Evolutionary conservation across 129 eudicot species (phyloP), one percentile per base, ranked within the genome.

Genomic region (Logfia minima): DNA sequence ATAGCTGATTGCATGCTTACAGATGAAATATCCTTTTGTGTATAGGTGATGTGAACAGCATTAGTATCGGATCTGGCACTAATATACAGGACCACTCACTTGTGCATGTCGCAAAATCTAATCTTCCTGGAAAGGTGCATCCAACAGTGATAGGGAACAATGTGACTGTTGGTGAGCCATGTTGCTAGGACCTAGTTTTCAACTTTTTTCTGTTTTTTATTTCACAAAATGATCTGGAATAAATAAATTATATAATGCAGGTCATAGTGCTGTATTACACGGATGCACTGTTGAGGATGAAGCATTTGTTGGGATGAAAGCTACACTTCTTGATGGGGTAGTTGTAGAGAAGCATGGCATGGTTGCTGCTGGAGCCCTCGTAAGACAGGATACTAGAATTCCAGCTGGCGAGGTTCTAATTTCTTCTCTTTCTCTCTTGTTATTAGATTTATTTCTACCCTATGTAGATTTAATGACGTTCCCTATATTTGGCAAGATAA

Each of bases 321-420:
- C 87, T 10, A 87, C 81, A 63, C 83, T 89, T 63, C 95, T 89
- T 51, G 95, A 89, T 76, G 92, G 95, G 65, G 95, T 85, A 0
- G 85, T 86, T 32, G 86, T 89, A 48, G 91, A 89, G 80, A 89
- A 87, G 77, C 83, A 87, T 72, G 86, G 81, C 70, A 89, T 89
- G 91, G 91, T 89, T 75, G 91, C 95, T 80, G 91, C 91, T 19
- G 95, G 95, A 35, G 87, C 91, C 32, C 95, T 89, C 39, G 95
- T 89, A 61, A 87, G 86, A 75, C 91, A 87, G 85, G 85, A 79
- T 66, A 85, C 91, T 1, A 75, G 82, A 81, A 83, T 89, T 75
- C 95, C 89, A 28, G 19, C 22, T 65, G 91, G 95, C 67, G 95
- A 89, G 91, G 94, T 89, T 23, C 16, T 43, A 8, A 39, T 14